A percentile compares a stretch with the other conserved stretches of the same genome.
Evolutionary conservation across 106 monocot genomes (phyloP).

Genomic region (Allium fistulosum): DNA sequence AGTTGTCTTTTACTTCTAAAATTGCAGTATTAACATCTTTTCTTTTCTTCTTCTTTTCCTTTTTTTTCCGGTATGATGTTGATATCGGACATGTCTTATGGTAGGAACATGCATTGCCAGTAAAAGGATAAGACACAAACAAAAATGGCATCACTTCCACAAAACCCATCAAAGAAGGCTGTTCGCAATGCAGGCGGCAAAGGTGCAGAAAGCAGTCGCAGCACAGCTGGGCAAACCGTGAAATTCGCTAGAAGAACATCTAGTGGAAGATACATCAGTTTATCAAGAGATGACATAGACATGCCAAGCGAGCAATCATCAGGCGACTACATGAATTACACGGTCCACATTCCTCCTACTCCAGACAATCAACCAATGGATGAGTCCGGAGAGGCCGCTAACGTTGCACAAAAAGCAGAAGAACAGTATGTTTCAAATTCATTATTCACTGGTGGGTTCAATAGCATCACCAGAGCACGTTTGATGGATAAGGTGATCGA

Average conservation of each 20-base stretch:
- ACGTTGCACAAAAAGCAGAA: slow-evolving; percentile 22
- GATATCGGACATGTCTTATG: too few relatives aligned
- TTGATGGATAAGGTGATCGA: slow-evolving; percentile 46
- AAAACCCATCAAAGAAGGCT: slow-evolving; percentile 11
- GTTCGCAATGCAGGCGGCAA: slow-evolving; percentile 5
- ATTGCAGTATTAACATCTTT: too few relatives aligned
- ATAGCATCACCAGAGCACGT: slow-evolving; percentile 25
- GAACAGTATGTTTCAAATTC: slow-evolving; percentile 43
- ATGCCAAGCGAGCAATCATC: slow-evolving; percentile 25
- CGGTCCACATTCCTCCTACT: slow-evolving; percentile 34
- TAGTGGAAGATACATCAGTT: slow-evolving; percentile 38
- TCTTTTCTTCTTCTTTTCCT: too few relatives aligned
- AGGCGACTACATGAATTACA: slow-evolving; percentile 41
- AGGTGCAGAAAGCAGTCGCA: neutral
- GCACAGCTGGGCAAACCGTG: slow-evolving; percentile 19
- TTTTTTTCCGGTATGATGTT: neutral
- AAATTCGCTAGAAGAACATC: slow-evolving; percentile 58
- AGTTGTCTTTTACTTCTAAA: too few relatives aligned
- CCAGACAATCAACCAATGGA: slow-evolving; percentile 43
- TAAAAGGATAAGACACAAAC: too few relatives aligned
- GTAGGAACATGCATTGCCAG: too few relatives aligned
- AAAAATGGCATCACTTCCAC: slow-evolving; percentile 2
- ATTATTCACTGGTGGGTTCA: slow-evolving; percentile 28
- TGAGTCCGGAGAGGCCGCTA: slow-evolving; percentile 11
- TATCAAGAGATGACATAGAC: slow-evolving; percentile 30